These are phyloP conservation scores for Onygena corvina DNA, from an alignment of 2,329 filamentous ascomycete genomes.

Conservation along the genomic window DNA sequence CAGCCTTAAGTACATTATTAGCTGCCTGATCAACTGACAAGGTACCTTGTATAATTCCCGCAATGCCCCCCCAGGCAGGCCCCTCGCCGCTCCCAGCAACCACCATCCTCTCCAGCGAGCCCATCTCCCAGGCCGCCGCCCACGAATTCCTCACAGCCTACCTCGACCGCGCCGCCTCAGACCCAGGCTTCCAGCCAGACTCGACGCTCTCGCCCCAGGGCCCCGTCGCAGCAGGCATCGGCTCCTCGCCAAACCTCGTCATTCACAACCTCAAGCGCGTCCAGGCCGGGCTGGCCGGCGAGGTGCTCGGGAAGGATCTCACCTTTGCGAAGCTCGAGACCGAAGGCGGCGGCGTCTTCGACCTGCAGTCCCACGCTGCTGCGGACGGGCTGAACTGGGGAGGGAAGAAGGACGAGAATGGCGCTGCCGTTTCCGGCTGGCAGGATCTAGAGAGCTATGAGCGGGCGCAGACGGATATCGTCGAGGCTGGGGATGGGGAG, in stretches of 20 bases:
- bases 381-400: slow-evolving; percentile 22
- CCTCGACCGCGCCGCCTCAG: slow-evolving; percentile 31
- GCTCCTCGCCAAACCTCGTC: slow-evolving; percentile 32
- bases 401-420: slow-evolving; percentile 18
- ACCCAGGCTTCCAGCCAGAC: slow-evolving; percentile 34
- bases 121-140: slow-evolving; percentile 30
- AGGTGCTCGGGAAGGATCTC: slow-evolving; percentile 33
- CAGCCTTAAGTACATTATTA: too few species aligned
- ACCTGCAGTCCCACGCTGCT: slow-evolving; percentile 8
- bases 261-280: slow-evolving; percentile 37
- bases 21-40: too few species aligned
- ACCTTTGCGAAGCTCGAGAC: slow-evolving; percentile 24
- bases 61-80: slow-evolving; percentile 27
- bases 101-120: slow-evolving; percentile 25
- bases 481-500: slow-evolving; percentile 15
- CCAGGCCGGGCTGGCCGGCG: slow-evolving; percentile 33
- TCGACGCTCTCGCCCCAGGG: slow-evolving; percentile 35
- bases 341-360: slow-evolving; percentile 8
- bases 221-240: slow-evolving; percentile 32
- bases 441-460: slow-evolving; percentile 24
- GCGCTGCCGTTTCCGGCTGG: slow-evolving; percentile 15
- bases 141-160: slow-evolving; percentile 34
- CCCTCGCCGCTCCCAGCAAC: slow-evolving; percentile 30
- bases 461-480: slow-evolving; percentile 25
- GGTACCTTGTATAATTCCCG: too few species aligned